Percentiles rank a stretch among this genome's conserved stretches.
These are phyloP conservation scores for Cafeteria roenbergensis DNA, from an alignment of 108 stramenopile genomes.

Conservation along the genomic window DNA sequence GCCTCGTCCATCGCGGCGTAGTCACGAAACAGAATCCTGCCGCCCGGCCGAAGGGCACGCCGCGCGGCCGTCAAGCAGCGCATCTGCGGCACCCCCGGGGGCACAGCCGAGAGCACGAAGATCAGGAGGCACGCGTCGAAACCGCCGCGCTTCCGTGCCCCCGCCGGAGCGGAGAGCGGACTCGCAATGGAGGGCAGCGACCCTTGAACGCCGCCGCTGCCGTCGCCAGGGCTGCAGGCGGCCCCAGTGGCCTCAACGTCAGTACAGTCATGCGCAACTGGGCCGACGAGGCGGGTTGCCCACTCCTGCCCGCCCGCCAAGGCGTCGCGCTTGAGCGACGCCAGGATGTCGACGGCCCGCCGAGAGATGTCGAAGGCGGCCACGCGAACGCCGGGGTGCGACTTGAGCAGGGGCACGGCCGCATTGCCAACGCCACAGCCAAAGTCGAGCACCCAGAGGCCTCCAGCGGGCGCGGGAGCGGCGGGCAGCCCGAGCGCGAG, in stretches of 20 bases:
- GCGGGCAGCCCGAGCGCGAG: neutral
- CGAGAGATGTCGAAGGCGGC: slow-evolving; percentile 13
- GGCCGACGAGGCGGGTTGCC: too few species aligned
- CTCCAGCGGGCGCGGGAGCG: neutral
- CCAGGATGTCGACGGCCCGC: slow-evolving; percentile 10
- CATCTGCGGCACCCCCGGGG: slow-evolving; percentile 24
- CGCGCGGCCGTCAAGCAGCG: too few species aligned
- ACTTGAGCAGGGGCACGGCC: slow-evolving; percentile 40
- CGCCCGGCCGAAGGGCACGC: neutral
- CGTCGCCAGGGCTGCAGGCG: neutral
- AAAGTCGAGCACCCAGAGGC: slow-evolving; percentile 51
- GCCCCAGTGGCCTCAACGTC: too few species aligned
- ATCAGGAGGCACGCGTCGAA: slow-evolving; percentile 53
- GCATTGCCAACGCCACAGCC: slow-evolving; percentile 80
- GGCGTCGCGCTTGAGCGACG: neutral
- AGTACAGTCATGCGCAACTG: too few species aligned
- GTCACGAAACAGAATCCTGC: neutral
- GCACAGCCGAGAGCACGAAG: slow-evolving; percentile 66
- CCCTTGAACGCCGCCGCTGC: too few species aligned
- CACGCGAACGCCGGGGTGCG: slow-evolving; percentile 1
- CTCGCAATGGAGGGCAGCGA: too few species aligned
- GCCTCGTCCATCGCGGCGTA: neutral
- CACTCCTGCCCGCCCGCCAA: too few species aligned
- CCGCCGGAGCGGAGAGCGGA: too few species aligned
- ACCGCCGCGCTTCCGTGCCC: too few species aligned